phyloP scores from a whole-genome alignment of 1,284 basidiomycete species.

The Tilletia horrida region DNA sequence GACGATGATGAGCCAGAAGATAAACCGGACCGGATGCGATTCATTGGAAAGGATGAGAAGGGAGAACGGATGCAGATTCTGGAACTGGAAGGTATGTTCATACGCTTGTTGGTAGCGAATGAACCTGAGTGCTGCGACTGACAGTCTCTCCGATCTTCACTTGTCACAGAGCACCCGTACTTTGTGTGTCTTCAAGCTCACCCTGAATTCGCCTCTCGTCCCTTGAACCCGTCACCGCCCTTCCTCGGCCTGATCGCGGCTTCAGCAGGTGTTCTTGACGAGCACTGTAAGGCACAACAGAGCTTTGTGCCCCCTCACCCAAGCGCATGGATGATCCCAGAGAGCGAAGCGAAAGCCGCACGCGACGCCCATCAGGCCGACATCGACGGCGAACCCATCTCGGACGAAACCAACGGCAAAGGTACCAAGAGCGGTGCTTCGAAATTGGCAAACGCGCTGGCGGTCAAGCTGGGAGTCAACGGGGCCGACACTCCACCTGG shows the following conservation, averaged over 20 bases:
- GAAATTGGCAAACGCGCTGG: too few relatives aligned
- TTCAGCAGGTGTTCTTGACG: constrained; percentile 70
- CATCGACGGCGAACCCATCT: not conserved
- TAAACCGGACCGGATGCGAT: constrained; percentile 56
- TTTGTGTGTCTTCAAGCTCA: constrained; percentile 95
- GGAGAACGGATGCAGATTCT: constrained; percentile 97
- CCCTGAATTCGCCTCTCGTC: constrained; percentile 98
- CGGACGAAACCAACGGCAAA: not conserved
- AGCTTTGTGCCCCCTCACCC: constrained; percentile 61
- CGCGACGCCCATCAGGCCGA: not conserved
- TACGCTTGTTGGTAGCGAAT: not conserved
- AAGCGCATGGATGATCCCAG: constrained; percentile 45
- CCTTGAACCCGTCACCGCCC: constrained; percentile 92
- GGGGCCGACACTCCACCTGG: constrained; percentile 9
- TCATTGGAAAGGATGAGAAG: constrained; percentile 89
- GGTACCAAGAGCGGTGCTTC: too few relatives aligned
- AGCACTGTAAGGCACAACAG: constrained; percentile 71
- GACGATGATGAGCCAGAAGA: constrained; percentile 12
- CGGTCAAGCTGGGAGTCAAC: too few relatives aligned
- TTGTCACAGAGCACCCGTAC: constrained; percentile 76
- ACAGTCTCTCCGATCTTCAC: not conserved
- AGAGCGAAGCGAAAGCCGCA: constrained; percentile 27
- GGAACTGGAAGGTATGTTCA: constrained; percentile 62
- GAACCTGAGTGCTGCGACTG: constrained; percentile 46
- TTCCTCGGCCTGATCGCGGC: constrained; percentile 96